Percentiles rank a stretch among this genome's conserved stretches.
Evolutionary conservation across 441 rosid species (phyloP).

Genomic region (Erodium texanum): DNA sequence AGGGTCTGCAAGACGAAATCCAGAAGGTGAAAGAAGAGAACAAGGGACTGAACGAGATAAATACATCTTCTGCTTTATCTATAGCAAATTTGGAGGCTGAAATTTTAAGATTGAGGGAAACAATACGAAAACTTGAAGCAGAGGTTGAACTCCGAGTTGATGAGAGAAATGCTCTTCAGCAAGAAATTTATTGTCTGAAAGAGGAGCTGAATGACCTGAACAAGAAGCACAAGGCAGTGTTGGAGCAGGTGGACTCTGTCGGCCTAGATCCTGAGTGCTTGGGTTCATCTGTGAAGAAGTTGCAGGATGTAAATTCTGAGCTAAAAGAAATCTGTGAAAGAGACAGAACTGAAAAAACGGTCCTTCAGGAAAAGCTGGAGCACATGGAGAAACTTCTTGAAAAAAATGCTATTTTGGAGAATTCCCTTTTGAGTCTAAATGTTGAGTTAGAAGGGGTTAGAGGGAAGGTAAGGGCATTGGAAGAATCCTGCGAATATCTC

Average conservation of each 20-base stretch:
- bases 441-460: slow-evolving; percentile 38
- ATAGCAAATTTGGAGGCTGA: slow-evolving; percentile 37
- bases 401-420: slow-evolving; percentile 49
- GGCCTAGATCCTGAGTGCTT: slow-evolving; percentile 44
- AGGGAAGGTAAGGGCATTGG: slow-evolving; percentile 37
- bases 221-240: slow-evolving; percentile 30
- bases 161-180: slow-evolving; percentile 38
- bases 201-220: slow-evolving; percentile 36
- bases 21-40: slow-evolving; percentile 41
- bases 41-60: slow-evolving; percentile 33
- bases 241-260: slow-evolving; percentile 38
- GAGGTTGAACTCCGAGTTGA: slow-evolving; percentile 38
- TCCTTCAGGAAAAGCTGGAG: slow-evolving; percentile 32
- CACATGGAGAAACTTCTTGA: slow-evolving; percentile 35
- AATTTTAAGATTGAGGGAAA: slow-evolving; percentile 37
- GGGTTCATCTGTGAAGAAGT: slow-evolving; percentile 40
- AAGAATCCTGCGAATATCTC: slow-evolving; percentile 52
- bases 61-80: slow-evolving; percentile 40
- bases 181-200: slow-evolving; percentile 38
- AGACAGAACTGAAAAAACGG: slow-evolving; percentile 32
- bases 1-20: slow-evolving; percentile 35
- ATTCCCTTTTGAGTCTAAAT: slow-evolving; percentile 37
- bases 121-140: slow-evolving; percentile 50
- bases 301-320: slow-evolving; percentile 42
- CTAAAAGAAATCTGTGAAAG: slow-evolving; percentile 33